Conservation (phyloP, 768 basidiomycete genomes). For the Wakefieldia striispora region DNA sequence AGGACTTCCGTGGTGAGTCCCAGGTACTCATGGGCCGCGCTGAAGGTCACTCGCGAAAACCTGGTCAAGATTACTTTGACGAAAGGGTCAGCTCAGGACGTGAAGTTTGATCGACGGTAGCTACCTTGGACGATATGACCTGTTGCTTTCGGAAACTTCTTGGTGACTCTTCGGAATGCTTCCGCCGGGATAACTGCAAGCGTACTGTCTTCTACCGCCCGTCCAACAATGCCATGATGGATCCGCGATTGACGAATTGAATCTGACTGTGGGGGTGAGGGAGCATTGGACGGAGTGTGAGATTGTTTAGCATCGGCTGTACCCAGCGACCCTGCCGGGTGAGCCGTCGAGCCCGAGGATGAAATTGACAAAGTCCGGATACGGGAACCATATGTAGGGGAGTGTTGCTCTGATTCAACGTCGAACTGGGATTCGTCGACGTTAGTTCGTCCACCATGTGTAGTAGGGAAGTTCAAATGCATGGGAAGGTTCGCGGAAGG, state of each 20-base stretch:
- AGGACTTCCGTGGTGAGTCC: constrained; percentile 94
- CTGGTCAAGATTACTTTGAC: constrained; percentile 86
- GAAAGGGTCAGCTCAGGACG: constrained; percentile 11
- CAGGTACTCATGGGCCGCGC: constrained; percentile 94
- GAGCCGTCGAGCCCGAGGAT: constrained; percentile 69
- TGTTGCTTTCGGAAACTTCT: constrained; percentile 95
- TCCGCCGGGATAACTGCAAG: constrained; percentile 99
- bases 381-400: constrained; percentile 30
- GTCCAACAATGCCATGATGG: constrained; percentile 79
- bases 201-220: constrained; percentile 92
- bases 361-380: constrained; percentile 57
- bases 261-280: constrained; percentile 25
- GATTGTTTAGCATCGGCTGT: constrained; percentile 3
- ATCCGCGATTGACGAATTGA: constrained; percentile 26
- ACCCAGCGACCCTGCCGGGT: constrained; percentile 40
- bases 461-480: constrained; percentile 22
- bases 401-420: constrained; percentile 33
- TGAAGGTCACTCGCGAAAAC: constrained; percentile 96
- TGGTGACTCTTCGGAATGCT: constrained; percentile 90
- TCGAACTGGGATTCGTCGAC: constrained; percentile 67
- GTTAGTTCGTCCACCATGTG: constrained; percentile 41
- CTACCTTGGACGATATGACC: constrained; percentile 93
- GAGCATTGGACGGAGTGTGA: constrained; percentile 13
- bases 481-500: constrained; percentile 28
- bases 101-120: not conserved